Evolutionary conservation across 768 basidiomycete genomes (phyloP), one percentile per base, ranked within the genome.

Genomic region (Boletus subparvulus): DNA sequence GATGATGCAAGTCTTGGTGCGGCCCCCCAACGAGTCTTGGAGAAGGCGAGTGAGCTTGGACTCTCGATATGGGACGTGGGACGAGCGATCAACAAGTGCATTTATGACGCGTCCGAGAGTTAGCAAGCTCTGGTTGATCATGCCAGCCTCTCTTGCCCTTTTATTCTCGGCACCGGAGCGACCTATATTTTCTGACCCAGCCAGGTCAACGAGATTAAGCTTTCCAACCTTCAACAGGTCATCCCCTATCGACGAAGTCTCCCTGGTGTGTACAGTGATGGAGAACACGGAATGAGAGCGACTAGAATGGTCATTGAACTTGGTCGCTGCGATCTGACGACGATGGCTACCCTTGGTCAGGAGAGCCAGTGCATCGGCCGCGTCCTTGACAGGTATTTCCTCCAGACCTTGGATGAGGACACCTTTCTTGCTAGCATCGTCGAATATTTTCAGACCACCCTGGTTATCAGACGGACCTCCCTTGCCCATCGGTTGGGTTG

Each of bases 21-120:
- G 83, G 0, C 97, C 97, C 7, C 97, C 97, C 6, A 99, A 80
- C n/a, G 97, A 99, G 74, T 99, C 97, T 87, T 98, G 96, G 5
- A 99, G 81, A 11, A 99, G 81, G 36, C 97, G 91, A 14, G 97
- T 99, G 51, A 99, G 87, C 69, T 98, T 98, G 3, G 96, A 98
- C 74, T 99, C 97, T 28, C 94, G 85, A 70, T 98, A 99, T 8
- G 97, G 97, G 44, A 98, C 88, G 69, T 98, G 97, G 32, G 86
- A 80, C 0, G 91, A 87, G 62, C 84, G 88, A 64, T 98, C 95
- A 51, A 98, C 97, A 43, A 99, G 81, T 11, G 92, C 92, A 60
- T 95, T 97, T 64, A 99, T 98, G 37, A 98, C 97, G 33, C 97
- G 79, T 0, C 97, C 97, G 14, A 99, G 84, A n/a, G 97, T 98